A percentile compares a stretch with the other conserved stretches of the same genome.
These are phyloP conservation scores for Trichoderma brevicompactum DNA, from an alignment of 2,329 filamentous ascomycete species.

Conservation along the genomic window DNA sequence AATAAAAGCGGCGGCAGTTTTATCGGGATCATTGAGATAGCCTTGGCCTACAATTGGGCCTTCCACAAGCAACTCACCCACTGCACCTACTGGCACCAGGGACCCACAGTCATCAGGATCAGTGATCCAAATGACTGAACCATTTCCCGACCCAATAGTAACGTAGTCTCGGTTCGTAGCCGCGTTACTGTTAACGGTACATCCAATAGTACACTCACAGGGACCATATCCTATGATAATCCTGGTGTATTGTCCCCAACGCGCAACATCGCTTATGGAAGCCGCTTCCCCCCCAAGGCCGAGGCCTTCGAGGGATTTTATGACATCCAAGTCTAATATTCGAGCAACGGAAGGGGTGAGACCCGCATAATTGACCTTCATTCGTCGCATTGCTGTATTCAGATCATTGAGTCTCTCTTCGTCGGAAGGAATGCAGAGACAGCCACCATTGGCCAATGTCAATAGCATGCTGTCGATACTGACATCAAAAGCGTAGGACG, in stretches of 20 bases:
- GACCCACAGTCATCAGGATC: conserved; percentile 32
- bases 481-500: conserved; percentile 32
- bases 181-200: conserved; percentile 13
- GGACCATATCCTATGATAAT: conserved; percentile 50
- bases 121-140: conserved; percentile 35
- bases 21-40: conserved; percentile 49
- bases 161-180: background rate
- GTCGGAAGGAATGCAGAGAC: conserved; percentile 33
- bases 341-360: conserved; percentile 23
- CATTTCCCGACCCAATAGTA: conserved; percentile 33
- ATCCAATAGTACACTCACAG: conserved; percentile 36
- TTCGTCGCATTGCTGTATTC: background rate
- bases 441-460: conserved; percentile 29
- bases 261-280: background rate
- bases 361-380: conserved; percentile 5
- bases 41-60: conserved; percentile 54
- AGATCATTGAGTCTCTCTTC: conserved; percentile 8
- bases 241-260: conserved; percentile 27
- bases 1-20: conserved; percentile 42
- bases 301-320: background rate
- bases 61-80: conserved; percentile 46
- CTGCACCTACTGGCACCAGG: conserved; percentile 32
- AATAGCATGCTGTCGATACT: conserved; percentile 30
- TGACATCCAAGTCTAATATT: conserved; percentile 5
- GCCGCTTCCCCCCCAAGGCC: conserved; percentile 15